Percentiles rank a stretch among this genome's conserved stretches.
Evolutionary conservation across 805 yeast genomes (phyloP).

Genomic region (Yarrowia porcina): DNA sequence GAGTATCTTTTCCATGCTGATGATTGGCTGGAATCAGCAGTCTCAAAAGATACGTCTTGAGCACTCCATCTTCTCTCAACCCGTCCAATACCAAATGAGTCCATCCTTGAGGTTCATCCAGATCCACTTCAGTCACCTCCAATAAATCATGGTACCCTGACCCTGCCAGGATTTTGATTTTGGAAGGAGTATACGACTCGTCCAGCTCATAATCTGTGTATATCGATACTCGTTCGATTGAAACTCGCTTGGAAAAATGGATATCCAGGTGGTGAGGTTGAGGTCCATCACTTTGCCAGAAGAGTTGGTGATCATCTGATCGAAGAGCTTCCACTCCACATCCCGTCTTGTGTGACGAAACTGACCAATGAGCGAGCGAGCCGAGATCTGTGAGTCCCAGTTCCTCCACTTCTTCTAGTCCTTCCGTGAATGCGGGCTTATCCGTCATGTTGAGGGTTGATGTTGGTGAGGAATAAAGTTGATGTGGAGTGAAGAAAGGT

Average conservation of each 20-base stretch:
- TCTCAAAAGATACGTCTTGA: slow-evolving; percentile 66
- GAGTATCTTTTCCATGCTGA: slow-evolving; percentile 95
- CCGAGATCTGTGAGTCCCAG: slow-evolving; percentile 71
- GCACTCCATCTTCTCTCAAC: slow-evolving; percentile 45
- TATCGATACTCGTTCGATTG: slow-evolving; percentile 62
- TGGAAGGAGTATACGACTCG: slow-evolving; percentile 89
- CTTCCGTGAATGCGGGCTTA: slow-evolving; percentile 33
- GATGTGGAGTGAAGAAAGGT: neutral
- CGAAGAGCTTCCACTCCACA: slow-evolving; percentile 68
- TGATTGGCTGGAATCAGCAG: slow-evolving; percentile 70
- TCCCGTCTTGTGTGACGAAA: slow-evolving; percentile 71
- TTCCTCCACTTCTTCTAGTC: slow-evolving; percentile 54
- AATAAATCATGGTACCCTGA: slow-evolving; percentile 73
- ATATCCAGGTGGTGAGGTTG: slow-evolving; percentile 82
- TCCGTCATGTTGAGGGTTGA: neutral
- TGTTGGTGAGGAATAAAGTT: neutral
- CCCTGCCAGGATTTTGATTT: slow-evolving; percentile 64
- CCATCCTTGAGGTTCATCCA: slow-evolving; percentile 78
- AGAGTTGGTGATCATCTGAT: slow-evolving; percentile 63
- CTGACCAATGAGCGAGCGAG: slow-evolving; percentile 76
- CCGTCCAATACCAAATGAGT: slow-evolving; percentile 58
- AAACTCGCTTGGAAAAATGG: slow-evolving; percentile 74
- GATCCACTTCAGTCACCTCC: slow-evolving; percentile 58
- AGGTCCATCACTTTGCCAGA: slow-evolving; percentile 94
- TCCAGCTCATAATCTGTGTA: slow-evolving; percentile 70